Percentiles rank a stretch among this genome's conserved stretches.
These are phyloP conservation scores for Prasinococcaceae sp. DNA, from an alignment of 139 green algal genomes.

Conservation along the genomic window DNA sequence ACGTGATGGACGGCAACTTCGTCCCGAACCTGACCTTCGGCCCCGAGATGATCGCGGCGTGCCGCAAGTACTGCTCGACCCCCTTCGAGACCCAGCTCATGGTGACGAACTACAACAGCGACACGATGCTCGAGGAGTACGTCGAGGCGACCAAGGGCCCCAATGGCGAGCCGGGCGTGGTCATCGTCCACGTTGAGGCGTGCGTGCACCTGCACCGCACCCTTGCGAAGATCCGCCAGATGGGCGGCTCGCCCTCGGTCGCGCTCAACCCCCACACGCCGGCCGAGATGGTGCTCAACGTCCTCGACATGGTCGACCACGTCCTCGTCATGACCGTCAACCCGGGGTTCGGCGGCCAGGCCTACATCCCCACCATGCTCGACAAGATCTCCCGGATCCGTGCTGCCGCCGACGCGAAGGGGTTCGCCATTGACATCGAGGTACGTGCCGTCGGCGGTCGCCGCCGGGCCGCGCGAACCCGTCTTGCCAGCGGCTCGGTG, in stretches of 20 bases:
- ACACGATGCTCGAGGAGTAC: constrained; percentile 9
- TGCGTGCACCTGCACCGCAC: constrained; percentile 3
- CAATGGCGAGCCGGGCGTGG: constrained; percentile 7
- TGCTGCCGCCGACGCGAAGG: neutral
- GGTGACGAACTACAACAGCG: neutral
- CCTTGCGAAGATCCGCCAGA: neutral
- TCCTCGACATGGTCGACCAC: constrained; percentile 5
- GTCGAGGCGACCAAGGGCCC: constrained; percentile 6
- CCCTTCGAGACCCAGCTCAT: constrained; percentile 12
- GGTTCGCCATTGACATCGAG: constrained; percentile 8
- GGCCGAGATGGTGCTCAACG: constrained; percentile 5
- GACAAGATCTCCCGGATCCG: constrained; percentile 6
- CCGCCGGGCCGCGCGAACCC: no score
- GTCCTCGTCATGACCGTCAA: constrained; percentile 11
- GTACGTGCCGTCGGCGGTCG: no score
- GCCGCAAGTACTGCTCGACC: constrained; percentile 3
- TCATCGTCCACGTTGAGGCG: constrained; percentile 10
- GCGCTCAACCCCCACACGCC: constrained; percentile 10
- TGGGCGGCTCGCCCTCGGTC: constrained; percentile 1
- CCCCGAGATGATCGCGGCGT: constrained; percentile 7
- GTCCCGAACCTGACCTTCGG: constrained; percentile 9
- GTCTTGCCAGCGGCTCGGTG: no score
- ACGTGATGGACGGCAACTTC: constrained; percentile 11
- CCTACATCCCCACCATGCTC: constrained; percentile 8
- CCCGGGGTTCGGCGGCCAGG: constrained; percentile 7